phyloP scores from a whole-genome alignment of 352 stramenopile genomes.

The Phytopythium montanum region DNA sequence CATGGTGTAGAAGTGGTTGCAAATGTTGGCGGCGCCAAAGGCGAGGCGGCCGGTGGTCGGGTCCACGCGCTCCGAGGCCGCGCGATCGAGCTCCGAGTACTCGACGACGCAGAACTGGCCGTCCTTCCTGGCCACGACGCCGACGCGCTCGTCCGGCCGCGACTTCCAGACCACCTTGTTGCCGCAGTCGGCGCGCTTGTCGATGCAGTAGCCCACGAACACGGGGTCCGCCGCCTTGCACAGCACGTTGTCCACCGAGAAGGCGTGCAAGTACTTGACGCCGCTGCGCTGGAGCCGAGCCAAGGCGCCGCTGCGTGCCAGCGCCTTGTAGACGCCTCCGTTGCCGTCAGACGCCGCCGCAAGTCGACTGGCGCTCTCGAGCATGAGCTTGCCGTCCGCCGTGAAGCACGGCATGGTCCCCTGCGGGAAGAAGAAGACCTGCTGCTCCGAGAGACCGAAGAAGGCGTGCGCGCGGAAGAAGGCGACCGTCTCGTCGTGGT shows the following conservation, averaged over 20 bases:
- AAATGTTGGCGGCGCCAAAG: conserved; percentile 98
- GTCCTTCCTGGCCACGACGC: conserved; percentile 81
- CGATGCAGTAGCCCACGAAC: conserved; percentile 97
- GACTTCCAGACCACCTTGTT: conserved; percentile 98
- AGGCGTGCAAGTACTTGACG: conserved; percentile 95
- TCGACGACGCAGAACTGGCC: conserved; percentile 93
- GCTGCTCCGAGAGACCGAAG: conserved; percentile 87
- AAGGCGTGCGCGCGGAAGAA: conserved; percentile 91
- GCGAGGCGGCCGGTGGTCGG: conserved; percentile 76
- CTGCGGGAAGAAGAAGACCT: conserved; percentile 96
- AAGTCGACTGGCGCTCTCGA: conserved; percentile 83
- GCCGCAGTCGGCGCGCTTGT: conserved; percentile 90
- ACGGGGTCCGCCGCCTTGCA: conserved; percentile 93
- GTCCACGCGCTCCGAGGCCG: conserved; percentile 57
- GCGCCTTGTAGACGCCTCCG: conserved; percentile 93
- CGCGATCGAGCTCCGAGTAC: conserved; percentile 95
- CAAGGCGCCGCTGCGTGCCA: conserved; percentile 89
- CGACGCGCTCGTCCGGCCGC: conserved; percentile 91
- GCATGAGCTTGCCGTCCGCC: conserved; percentile 94
- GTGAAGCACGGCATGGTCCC: conserved; percentile 95
- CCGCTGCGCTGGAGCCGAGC: conserved; percentile 75
- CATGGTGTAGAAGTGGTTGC: conserved; percentile 97
- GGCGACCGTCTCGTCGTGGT: conserved; percentile 89
- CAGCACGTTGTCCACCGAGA: conserved; percentile 98
- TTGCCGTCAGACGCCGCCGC: conserved; percentile 97